phyloP scores from a whole-genome alignment of 495 filamentous ascomycete species.

The Neurospora discreta region DNA sequence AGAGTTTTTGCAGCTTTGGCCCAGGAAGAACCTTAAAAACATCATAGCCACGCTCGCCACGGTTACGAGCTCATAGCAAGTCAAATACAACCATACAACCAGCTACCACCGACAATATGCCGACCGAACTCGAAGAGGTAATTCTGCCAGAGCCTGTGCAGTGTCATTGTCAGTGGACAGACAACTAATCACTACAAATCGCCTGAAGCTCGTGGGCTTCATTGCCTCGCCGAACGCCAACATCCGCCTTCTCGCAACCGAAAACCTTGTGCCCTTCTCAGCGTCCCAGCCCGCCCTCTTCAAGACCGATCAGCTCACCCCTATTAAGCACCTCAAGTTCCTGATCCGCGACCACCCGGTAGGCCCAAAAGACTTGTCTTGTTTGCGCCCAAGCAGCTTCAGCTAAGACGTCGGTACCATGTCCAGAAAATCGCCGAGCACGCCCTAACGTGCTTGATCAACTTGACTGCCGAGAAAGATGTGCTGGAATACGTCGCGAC shows the following conservation, averaged over 20 bases:
- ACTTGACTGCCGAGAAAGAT: conserved; percentile 69
- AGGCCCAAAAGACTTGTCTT: conserved; percentile 2
- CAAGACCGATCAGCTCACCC: conserved; percentile 66
- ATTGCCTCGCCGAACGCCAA: conserved; percentile 81
- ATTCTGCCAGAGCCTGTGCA: neutral
- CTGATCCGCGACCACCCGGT: conserved; percentile 72
- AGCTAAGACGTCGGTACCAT: neutral
- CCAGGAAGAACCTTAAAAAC: neutral
- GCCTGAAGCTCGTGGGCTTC: conserved; percentile 71
- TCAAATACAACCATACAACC: neutral
- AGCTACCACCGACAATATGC: conserved; percentile 39
- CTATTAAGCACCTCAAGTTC: conserved; percentile 82
- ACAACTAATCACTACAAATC: neutral
- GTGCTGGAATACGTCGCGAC: conserved; percentile 59
- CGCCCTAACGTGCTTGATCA: conserved; percentile 87
- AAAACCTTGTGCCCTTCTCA: conserved; percentile 80
- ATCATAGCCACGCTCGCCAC: too few species aligned
- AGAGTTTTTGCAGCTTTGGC: neutral
- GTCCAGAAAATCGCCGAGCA: conserved; percentile 75
- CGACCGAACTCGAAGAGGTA: conserved; percentile 76
- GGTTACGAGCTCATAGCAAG: neutral
- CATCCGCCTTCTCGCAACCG: conserved; percentile 63
- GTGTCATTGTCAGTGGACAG: neutral
- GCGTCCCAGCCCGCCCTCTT: conserved; percentile 67
- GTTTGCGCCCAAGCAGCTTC: neutral